Base-by-base conservation (phyloP, 1,139 yeast species). In the Geotrichum restrictum region DNA sequence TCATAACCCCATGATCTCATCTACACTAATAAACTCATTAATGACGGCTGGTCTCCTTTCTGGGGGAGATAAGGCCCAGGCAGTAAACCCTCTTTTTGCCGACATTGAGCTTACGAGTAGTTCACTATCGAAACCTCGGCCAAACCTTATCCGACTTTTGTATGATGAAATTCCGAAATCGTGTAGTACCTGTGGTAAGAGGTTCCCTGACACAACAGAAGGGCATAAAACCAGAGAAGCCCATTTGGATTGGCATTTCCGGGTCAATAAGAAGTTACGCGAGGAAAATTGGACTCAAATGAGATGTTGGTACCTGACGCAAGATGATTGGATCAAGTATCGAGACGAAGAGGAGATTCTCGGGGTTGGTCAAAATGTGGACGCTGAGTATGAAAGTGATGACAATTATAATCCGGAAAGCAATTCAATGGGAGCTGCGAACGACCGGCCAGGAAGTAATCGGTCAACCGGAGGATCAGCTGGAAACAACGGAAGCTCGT, bases 231-330 rank as follows among this genome's bases (percentile, higher is more conserved):
- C 78, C 54, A 76, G 85, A 56, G 70, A 74, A 44, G 74, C 75
- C 7, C 98, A 93, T 69, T 73, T 88, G 61, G 98, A 93, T 69
- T 93, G 98, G 98, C 98, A 93, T 73, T 89, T 89, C 73, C 80
- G 98, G 64, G 86, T 88, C 52, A 91, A 88, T 68, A 87, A 86
- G 64, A 84, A 87, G 62, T 73, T 86, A 49, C 80, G 86, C 46
- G 84, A 78, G 40, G 74, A 70, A 56, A 62, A 64, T 49, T 60
- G 71, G 49, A 69, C 74, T 8, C 88, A 88, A 67, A 81, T 88
- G 49, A 74, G 98, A 62, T 80, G 83, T 61, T 89, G 96, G 95
- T 91, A 82, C 67, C 69, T 91, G 58, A 82, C 82, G 58, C 86
- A 82, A 60, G 74, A 75, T 39, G 83, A 82, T 48, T 91, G 96